Evolutionary conservation across 805 yeast species (phyloP).

Genomic region (Pichia gijzeniarum): DNA sequence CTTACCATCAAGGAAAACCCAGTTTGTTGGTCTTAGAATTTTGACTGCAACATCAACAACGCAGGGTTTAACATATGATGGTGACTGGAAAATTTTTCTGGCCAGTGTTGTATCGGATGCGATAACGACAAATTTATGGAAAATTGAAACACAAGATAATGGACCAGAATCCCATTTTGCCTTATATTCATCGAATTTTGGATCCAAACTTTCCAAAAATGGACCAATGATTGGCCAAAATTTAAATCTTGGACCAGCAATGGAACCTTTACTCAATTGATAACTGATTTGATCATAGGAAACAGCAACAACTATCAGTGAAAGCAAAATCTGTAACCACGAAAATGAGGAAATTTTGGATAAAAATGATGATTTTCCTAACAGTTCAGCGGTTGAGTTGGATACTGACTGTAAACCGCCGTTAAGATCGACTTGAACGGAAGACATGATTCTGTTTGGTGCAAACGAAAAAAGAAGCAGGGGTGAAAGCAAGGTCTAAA

Average conservation of each 20-base stretch:
- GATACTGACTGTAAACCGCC: neutral
- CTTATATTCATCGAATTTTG: slow-evolving; percentile 88
- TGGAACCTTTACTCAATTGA: slow-evolving; percentile 72
- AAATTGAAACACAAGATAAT: slow-evolving; percentile 91
- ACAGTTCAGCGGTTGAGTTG: slow-evolving; percentile 10
- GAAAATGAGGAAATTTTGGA: slow-evolving; percentile 22
- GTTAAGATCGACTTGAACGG: neutral
- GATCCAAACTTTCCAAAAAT: slow-evolving; percentile 87
- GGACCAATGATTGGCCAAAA: slow-evolving; percentile 97
- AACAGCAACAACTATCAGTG: slow-evolving; percentile 42
- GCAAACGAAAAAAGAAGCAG: too few species aligned
- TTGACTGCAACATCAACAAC: slow-evolving; percentile 96
- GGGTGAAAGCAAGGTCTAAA: neutral
- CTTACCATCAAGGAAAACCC: slow-evolving; percentile 97
- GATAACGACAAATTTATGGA: slow-evolving; percentile 95
- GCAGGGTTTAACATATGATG: slow-evolving; percentile 90
- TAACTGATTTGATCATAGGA: slow-evolving; percentile 75
- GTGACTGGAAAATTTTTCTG: slow-evolving; percentile 78
- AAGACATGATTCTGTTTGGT: neutral
- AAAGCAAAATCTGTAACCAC: slow-evolving; percentile 48
- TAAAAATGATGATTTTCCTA: neutral
- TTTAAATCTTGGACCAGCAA: slow-evolving; percentile 86
- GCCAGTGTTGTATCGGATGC: slow-evolving; percentile 85
- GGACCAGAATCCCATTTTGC: slow-evolving; percentile 96
- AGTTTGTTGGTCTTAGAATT: slow-evolving; percentile 88